Percentiles rank a stretch among this genome's conserved stretches.
Evolutionary conservation across 148 eudicot genomes (phyloP).

Genomic region (Vaccinium darrowii): DNA sequence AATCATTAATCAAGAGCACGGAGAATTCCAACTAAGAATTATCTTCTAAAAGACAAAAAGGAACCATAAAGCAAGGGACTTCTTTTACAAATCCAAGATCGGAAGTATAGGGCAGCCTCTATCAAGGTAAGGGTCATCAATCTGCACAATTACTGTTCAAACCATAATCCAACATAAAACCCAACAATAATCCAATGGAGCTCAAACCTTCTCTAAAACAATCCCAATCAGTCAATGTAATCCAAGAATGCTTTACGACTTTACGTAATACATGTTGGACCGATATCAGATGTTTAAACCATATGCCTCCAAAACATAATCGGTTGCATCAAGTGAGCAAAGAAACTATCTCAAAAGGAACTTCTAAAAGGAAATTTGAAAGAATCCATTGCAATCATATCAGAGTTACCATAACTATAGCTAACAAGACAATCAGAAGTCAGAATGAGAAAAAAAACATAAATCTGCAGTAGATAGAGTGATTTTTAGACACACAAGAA

Average conservation of each 20-base stretch:
- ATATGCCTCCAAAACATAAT: background rate
- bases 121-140: background rate
- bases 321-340: background rate
- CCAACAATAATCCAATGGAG: background rate
- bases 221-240: background rate
- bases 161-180: background rate
- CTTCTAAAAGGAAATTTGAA: background rate
- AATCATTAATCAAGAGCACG: background rate
- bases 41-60: background rate
- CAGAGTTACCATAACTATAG: background rate
- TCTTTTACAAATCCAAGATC: background rate
- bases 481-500: background rate
- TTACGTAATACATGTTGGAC: background rate
- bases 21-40: background rate
- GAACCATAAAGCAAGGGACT: background rate
- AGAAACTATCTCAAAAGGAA: background rate
- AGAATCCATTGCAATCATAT: background rate
- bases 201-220: constrained; percentile 4
- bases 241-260: background rate
- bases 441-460: background rate
- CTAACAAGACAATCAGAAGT: background rate
- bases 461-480: background rate
- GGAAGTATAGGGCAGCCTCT: constrained; percentile 1
- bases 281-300: background rate
- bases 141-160: background rate